These are phyloP conservation scores for Silene uniflora DNA, from an alignment of 148 eudicot genomes.

Conservation along the genomic window DNA sequence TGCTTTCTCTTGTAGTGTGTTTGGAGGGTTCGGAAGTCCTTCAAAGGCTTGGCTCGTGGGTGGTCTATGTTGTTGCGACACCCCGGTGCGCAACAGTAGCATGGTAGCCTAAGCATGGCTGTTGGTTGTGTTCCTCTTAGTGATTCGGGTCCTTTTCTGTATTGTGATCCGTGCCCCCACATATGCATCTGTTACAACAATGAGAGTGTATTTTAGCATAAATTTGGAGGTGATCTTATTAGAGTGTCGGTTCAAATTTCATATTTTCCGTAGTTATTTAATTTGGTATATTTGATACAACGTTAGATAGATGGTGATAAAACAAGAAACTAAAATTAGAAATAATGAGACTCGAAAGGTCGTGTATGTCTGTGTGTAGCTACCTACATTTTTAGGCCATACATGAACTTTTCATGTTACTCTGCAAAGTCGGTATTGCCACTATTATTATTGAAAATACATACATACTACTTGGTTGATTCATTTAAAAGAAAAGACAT, in stretches of 20 bases:
- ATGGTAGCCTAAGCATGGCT: constrained; percentile 77
- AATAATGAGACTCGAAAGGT: constrained; percentile 8
- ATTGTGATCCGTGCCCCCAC: constrained; percentile 94
- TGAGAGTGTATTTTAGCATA: too few relatives aligned
- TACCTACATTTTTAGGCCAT: constrained; percentile 1
- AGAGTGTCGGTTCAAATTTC: too few relatives aligned
- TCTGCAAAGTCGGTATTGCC: not conserved
- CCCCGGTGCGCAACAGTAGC: constrained; percentile 73
- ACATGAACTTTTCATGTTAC: constrained; percentile 13
- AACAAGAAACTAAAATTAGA: constrained; percentile 14
- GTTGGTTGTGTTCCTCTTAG: constrained; percentile 77
- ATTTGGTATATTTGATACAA: not conserved
- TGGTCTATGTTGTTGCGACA: constrained; percentile 83
- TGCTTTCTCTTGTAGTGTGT: constrained; percentile 83
- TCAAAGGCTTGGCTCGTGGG: constrained; percentile 70
- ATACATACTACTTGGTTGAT: too few relatives aligned
- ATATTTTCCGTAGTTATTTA: too few relatives aligned
- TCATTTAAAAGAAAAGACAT: not conserved
- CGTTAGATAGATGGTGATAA: constrained; percentile 18
- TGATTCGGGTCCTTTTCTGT: constrained; percentile 74
- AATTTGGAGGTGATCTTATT: too few relatives aligned
- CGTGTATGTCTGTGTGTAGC: not conserved
- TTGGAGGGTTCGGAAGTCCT: constrained; percentile 77
- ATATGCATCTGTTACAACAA: constrained; percentile 55
- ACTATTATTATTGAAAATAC: not conserved